phyloP scores from a whole-genome alignment of 169 alveolate species.

The Plasmodium malariae region DNA sequence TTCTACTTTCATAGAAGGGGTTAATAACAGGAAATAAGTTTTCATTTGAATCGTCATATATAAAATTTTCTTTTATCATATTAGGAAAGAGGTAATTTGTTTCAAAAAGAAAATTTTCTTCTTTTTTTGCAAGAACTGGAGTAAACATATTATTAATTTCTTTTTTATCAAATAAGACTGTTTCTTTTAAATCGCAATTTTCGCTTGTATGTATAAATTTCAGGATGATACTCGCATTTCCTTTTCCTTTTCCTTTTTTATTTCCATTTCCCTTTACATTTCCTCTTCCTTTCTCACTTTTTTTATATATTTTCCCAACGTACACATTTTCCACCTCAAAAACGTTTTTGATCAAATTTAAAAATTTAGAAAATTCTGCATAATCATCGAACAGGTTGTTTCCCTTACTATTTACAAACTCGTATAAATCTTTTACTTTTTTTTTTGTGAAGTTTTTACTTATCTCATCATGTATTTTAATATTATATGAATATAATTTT shows the following conservation, averaged over 20 bases:
- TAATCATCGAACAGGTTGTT: background rate
- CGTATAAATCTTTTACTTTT: constrained; percentile 33
- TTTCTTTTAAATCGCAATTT: constrained; percentile 24
- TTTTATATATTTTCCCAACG: constrained; percentile 34
- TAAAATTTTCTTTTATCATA: background rate
- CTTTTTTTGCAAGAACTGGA: background rate
- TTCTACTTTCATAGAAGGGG: constrained; percentile 18
- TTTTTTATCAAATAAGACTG: constrained; percentile 1
- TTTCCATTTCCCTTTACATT: background rate
- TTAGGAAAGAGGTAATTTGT: constrained; percentile 30
- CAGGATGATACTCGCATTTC: background rate
- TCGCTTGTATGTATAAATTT: constrained; percentile 23
- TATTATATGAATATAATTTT: constrained; percentile 47
- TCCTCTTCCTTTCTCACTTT: constrained; percentile 1
- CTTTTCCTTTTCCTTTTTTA: constrained; percentile 22
- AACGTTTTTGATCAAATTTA: constrained; percentile 28
- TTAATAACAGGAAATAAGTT: constrained; percentile 35
- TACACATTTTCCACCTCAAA: constrained; percentile 60
- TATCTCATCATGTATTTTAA: constrained; percentile 69
- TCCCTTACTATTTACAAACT: background rate
- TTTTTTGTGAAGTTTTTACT: constrained; percentile 31
- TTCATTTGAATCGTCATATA: constrained; percentile 19
- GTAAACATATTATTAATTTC: constrained; percentile 12
- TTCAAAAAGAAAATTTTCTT: constrained; percentile 20
- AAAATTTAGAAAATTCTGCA: constrained; percentile 1